Percentiles rank a stretch among this genome's conserved stretches.
These are phyloP conservation scores for Teratosphaeria nubilosa DNA, from an alignment of 2,329 filamentous ascomycete genomes.

Conservation along the genomic window DNA sequence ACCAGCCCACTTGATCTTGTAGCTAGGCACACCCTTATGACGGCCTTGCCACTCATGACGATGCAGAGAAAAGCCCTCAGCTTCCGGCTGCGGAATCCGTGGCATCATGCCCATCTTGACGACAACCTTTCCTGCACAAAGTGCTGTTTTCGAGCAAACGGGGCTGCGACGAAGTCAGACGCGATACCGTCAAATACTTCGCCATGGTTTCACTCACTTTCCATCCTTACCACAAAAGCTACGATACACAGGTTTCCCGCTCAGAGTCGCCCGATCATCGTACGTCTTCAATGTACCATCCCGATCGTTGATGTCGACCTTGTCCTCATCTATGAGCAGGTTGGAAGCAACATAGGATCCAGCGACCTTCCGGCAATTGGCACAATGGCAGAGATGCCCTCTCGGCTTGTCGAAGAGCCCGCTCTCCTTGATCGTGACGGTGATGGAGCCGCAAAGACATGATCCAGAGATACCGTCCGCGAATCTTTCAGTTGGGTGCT, in stretches of 20 bases:
- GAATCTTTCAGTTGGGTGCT: slow-evolving; percentile 26
- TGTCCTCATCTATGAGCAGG: slow-evolving; percentile 33
- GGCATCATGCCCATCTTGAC: slow-evolving; percentile 44
- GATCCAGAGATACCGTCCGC: slow-evolving; percentile 27
- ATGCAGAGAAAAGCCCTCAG: slow-evolving; percentile 35
- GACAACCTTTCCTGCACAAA: slow-evolving; percentile 34
- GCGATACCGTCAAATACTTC: too few relatives aligned
- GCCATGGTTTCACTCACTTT: slow-evolving; percentile 27
- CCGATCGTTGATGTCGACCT: slow-evolving; percentile 36
- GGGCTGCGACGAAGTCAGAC: slow-evolving; percentile 26
- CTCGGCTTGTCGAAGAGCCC: slow-evolving; percentile 37
- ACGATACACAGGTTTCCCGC: slow-evolving; percentile 36
- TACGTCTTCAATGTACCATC: slow-evolving; percentile 37
- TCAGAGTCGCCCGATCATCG: slow-evolving; percentile 35
- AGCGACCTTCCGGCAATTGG: slow-evolving; percentile 42
- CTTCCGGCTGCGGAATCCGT: slow-evolving; percentile 37
- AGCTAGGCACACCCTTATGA: slow-evolving; percentile 29
- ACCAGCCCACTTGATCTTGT: slow-evolving; percentile 30
- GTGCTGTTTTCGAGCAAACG: slow-evolving; percentile 35
- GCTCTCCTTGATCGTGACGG: slow-evolving; percentile 38
- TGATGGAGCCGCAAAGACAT: slow-evolving; percentile 39
- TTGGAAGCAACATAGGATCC: slow-evolving; percentile 34
- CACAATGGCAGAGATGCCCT: slow-evolving; percentile 42
- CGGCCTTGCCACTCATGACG: slow-evolving; percentile 35
- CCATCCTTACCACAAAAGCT: slow-evolving; percentile 39